phyloP scores from a whole-genome alignment of 176 grass and related monocot species.

The Carex myosuroides region DNA sequence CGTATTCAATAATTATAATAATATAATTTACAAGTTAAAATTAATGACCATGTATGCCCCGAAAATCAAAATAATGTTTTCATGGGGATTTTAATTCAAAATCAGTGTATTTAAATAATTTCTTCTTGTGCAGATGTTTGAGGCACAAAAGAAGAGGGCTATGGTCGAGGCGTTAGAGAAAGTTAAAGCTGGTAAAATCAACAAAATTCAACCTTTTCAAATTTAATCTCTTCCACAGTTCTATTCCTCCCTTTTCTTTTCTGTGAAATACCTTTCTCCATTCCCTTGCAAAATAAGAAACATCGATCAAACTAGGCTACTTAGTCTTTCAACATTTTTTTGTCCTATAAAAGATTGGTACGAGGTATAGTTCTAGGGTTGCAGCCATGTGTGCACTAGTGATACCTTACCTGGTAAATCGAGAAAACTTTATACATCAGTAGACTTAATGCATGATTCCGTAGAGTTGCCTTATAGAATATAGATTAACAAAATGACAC shows the following conservation, averaged over 20 bases:
- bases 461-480: too few species aligned
- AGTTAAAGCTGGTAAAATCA: conserved; percentile 62
- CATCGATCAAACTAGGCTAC: neutral
- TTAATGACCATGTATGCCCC: neutral
- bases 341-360: neutral
- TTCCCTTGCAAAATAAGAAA: neutral
- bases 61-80: neutral
- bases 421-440: too few species aligned
- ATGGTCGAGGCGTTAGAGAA: conserved; percentile 93
- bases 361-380: neutral
- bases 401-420: too few species aligned
- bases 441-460: too few species aligned
- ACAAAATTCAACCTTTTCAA: neutral
- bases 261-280: neutral
- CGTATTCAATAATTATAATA: neutral
- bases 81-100: neutral
- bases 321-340: neutral
- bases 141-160: conserved; percentile 63
- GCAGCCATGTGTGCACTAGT: too few species aligned
- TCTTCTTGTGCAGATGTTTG: conserved; percentile 41
- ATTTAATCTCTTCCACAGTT: neutral
- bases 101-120: neutral
- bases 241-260: neutral
- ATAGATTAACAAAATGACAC: too few species aligned
- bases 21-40: neutral